These are phyloP conservation scores for Tylopilus vinaceipallidus DNA, from an alignment of 768 basidiomycete species.

Conservation along the genomic window DNA sequence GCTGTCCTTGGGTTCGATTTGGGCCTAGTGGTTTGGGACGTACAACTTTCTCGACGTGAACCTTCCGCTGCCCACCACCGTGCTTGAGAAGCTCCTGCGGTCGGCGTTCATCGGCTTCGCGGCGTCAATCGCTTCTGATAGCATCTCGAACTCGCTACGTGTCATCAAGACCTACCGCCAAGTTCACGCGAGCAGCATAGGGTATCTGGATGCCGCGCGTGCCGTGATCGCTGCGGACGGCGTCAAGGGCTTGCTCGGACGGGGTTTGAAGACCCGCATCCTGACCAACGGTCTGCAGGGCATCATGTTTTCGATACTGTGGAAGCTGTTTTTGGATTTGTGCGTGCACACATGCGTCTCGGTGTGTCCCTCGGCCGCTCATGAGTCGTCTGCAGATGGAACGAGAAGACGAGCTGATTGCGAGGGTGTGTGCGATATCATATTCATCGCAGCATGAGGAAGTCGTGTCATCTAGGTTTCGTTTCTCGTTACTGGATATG, in stretches of 20 bases:
- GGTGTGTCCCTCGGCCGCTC: not conserved
- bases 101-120: conserved; percentile 91
- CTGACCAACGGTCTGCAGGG: conserved; percentile 91
- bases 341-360: conserved; percentile 40
- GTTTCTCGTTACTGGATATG: not conserved
- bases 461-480: too few relatives aligned
- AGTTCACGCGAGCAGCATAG: conserved; percentile 77
- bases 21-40: conserved; percentile 72
- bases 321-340: conserved; percentile 90
- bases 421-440: not conserved
- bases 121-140: conserved; percentile 84
- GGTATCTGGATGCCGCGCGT: conserved; percentile 75
- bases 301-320: conserved; percentile 86
- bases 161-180: conserved; percentile 97
- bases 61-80: conserved; percentile 55
- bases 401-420: conserved; percentile 27
- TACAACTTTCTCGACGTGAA: conserved; percentile 76
- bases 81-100: conserved; percentile 61
- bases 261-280: conserved; percentile 87
- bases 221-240: conserved; percentile 79
- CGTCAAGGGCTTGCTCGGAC: conserved; percentile 74
- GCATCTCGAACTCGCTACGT: conserved; percentile 81
- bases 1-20: not conserved
- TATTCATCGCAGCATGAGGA: too few relatives aligned
- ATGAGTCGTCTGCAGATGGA: conserved; percentile 28